Evolutionary conservation across 768 basidiomycete genomes (phyloP).

Genomic region (Pholiota molesta): DNA sequence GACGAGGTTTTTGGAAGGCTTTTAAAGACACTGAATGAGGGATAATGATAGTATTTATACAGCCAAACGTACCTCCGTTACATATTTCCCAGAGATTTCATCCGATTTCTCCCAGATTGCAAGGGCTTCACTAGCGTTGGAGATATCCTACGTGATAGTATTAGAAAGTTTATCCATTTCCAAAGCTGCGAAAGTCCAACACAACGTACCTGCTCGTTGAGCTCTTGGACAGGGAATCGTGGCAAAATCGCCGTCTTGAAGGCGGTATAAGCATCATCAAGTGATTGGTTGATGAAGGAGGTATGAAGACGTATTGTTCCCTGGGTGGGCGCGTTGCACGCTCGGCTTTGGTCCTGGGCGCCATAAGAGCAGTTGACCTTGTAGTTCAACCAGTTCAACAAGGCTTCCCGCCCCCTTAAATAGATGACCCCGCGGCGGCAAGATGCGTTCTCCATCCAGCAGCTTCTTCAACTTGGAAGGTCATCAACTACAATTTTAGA

Average conservation of each 20-base stretch:
- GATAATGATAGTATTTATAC: not conserved
- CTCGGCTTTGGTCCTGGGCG: not conserved
- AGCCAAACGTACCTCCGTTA: not conserved
- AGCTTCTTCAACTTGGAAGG: too few relatives aligned
- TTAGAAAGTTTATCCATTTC: not conserved
- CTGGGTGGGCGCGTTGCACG: not conserved
- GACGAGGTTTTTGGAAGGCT: not conserved
- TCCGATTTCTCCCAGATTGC: conserved; percentile 3
- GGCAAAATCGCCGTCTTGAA: not conserved
- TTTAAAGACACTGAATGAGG: not conserved
- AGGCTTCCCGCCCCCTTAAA: not conserved
- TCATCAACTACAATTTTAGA: not conserved
- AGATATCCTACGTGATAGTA: not conserved
- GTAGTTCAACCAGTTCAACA: not conserved
- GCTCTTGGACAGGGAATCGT: not conserved
- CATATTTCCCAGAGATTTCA: conserved; percentile 1
- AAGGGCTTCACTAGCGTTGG: not conserved
- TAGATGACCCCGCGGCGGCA: not conserved
- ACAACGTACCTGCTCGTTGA: not conserved
- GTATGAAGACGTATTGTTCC: not conserved
- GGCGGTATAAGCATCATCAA: not conserved
- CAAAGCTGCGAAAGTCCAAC: not conserved
- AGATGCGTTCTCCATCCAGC: conserved; percentile 5
- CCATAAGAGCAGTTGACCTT: not conserved
- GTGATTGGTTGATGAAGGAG: not conserved